Evolutionary conservation across 768 basidiomycete genomes (phyloP).

Genomic region (Flagelloscypha sp.): DNA sequence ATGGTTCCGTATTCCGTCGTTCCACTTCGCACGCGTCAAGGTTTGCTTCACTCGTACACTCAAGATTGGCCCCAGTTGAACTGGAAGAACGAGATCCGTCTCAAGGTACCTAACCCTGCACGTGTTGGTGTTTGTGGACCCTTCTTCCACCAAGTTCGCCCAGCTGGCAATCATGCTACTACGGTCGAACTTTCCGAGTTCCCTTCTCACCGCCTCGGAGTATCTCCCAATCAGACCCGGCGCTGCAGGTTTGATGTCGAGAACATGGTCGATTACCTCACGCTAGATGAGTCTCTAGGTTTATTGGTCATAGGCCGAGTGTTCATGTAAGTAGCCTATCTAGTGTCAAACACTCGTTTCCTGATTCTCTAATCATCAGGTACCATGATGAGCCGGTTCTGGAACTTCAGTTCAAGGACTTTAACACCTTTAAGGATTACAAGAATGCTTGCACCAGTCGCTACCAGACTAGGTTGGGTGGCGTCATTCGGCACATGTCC

Average conservation of each 20-base stretch:
- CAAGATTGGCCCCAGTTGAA: slow-evolving; percentile 40
- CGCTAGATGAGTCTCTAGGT: too few relatives aligned
- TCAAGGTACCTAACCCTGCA: slow-evolving; percentile 29
- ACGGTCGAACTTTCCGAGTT: slow-evolving; percentile 39
- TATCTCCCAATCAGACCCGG: slow-evolving; percentile 33
- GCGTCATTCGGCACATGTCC: slow-evolving; percentile 26
- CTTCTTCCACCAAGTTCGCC: slow-evolving; percentile 35
- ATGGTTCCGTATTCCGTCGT: slow-evolving; percentile 29
- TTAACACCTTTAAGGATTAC: too few relatives aligned
- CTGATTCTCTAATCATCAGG: too few relatives aligned
- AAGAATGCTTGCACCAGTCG: too few relatives aligned
- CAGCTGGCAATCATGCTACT: slow-evolving; percentile 31
- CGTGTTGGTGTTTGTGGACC: slow-evolving; percentile 35
- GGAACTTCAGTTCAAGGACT: too few relatives aligned
- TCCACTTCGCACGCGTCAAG: slow-evolving; percentile 33
- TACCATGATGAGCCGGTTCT: too few relatives aligned
- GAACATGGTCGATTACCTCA: slow-evolving; percentile 36
- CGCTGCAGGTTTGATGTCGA: slow-evolving; percentile 38
- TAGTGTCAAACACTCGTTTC: too few relatives aligned
- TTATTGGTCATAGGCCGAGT: slow-evolving; percentile 37
- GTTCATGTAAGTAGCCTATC: slow-evolving; percentile 31
- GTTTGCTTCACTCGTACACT: slow-evolving; percentile 36
- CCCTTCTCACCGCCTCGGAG: slow-evolving; percentile 38
- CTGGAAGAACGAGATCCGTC: slow-evolving; percentile 41
- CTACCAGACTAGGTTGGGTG: too few relatives aligned